Evolutionary conservation across 179 eudicot genomes (phyloP).

Genomic region (Patellifolia procumbens): DNA sequence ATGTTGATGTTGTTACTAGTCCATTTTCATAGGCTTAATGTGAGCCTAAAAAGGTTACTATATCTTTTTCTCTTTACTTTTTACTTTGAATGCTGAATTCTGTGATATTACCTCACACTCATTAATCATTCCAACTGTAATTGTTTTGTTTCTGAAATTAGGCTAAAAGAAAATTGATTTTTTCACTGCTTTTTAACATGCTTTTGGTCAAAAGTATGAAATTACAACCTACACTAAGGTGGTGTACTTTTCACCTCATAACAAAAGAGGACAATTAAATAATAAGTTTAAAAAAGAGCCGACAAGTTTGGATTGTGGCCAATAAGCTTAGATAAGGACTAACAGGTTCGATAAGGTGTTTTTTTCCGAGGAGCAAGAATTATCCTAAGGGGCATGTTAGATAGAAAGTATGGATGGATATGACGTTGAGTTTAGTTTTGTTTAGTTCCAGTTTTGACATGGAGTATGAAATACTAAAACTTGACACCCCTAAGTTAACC

Average conservation of each 20-base stretch:
- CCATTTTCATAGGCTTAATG: conserved; percentile 31
- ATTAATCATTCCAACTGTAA: neutral
- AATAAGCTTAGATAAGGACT: too few species aligned
- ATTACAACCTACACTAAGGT: neutral
- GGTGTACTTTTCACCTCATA: too few species aligned
- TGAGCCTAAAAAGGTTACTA: conserved; percentile 24
- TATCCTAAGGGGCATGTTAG: neutral
- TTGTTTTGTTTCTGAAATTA: neutral
- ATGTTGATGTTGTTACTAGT: conserved; percentile 17
- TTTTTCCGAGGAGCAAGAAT: too few species aligned
- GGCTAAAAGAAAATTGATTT: neutral
- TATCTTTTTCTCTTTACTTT: neutral
- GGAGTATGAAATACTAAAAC: neutral
- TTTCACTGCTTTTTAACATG: neutral
- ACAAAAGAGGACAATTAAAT: too few species aligned
- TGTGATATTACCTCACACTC: conserved; percentile 16
- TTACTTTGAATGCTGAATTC: neutral
- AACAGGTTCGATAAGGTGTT: too few species aligned
- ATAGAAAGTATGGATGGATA: neutral
- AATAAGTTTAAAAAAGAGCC: too few species aligned
- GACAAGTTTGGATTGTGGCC: too few species aligned
- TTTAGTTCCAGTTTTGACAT: neutral
- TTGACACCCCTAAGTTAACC: neutral
- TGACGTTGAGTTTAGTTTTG: neutral
- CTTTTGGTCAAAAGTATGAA: neutral